Percentiles rank a stretch among this genome's conserved stretches.
phyloP scores from a whole-genome alignment of 345 rosid species.

The Melaleuca alternifolia region DNA sequence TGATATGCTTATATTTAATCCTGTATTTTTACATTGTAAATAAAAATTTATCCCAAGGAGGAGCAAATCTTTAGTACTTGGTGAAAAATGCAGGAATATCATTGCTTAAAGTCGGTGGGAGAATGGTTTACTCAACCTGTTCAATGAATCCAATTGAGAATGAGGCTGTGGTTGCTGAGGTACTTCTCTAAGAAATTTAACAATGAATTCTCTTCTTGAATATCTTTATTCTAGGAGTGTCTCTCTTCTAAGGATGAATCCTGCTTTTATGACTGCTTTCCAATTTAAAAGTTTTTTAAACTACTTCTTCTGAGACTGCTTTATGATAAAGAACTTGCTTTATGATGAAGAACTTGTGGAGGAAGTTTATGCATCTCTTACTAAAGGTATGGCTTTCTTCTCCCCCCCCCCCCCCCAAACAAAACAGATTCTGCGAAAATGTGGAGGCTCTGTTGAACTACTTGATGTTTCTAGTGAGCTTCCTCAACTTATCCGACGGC shows the following conservation, averaged over 20 bases:
- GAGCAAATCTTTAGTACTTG: constrained; percentile 1
- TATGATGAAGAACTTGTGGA: not conserved
- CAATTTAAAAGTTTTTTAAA: not conserved
- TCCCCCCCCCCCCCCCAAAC: constrained; percentile 12
- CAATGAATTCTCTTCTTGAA: not conserved
- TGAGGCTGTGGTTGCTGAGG: constrained; percentile 98
- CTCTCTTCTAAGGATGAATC: not conserved
- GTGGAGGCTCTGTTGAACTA: constrained; percentile 77
- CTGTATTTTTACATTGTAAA: not conserved
- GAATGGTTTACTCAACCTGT: constrained; percentile 96
- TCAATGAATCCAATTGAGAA: constrained; percentile 97
- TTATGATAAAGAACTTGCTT: not conserved
- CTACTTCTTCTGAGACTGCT: not conserved
- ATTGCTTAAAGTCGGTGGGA: constrained; percentile 86
- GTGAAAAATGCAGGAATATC: constrained; percentile 43
- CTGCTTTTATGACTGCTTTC: not conserved
- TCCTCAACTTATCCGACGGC: constrained; percentile 79
- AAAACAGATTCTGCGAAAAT: constrained; percentile 80
- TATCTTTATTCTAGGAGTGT: not conserved
- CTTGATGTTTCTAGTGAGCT: constrained; percentile 68
- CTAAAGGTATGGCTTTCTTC: too few relatives aligned
- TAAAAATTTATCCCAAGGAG: not conserved
- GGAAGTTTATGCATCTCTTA: not conserved
- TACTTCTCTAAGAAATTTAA: constrained; percentile 7
- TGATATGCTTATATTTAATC: not conserved